Percentiles rank a stretch among this genome's conserved stretches.
Evolutionary conservation across 2,329 filamentous ascomycete genomes (phyloP).

Genomic region (Trichoderma sp.): DNA sequence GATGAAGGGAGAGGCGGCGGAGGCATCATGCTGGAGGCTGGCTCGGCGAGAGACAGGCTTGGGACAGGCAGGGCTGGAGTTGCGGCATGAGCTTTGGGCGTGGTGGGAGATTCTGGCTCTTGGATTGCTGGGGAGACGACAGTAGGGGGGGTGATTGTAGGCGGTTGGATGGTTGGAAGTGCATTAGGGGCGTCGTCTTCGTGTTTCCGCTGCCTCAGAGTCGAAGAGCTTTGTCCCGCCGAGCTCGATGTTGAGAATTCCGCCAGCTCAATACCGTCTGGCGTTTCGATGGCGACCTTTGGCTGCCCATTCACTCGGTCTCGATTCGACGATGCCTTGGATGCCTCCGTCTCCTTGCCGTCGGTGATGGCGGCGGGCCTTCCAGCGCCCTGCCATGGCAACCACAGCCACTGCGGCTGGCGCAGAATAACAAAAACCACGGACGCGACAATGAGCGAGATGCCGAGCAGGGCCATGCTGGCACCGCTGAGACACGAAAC

Average conservation of each 20-base stretch:
- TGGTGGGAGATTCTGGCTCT: conserved; percentile 42
- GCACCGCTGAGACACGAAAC: neutral
- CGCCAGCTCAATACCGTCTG: neutral
- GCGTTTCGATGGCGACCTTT: neutral
- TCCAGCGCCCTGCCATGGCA: conserved; percentile 24
- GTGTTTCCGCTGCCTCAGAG: neutral
- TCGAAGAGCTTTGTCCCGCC: neutral
- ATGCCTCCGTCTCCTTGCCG: conserved; percentile 6
- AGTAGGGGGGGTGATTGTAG: neutral
- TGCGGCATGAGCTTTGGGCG: conserved; percentile 46
- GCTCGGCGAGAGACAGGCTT: conserved; percentile 41
- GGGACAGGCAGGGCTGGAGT: conserved; percentile 37
- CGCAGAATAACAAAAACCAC: conserved; percentile 56
- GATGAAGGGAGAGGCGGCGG: conserved; percentile 30
- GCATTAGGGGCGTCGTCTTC: conserved; percentile 22
- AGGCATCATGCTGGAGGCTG: conserved; percentile 27
- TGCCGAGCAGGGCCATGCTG: conserved; percentile 54
- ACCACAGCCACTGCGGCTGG: conserved; percentile 47
- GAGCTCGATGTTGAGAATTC: neutral
- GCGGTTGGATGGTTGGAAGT: conserved; percentile 27
- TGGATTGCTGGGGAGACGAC: conserved; percentile 19
- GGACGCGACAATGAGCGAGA: conserved; percentile 61
- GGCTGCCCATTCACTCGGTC: conserved; percentile 10
- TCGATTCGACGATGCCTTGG: neutral
- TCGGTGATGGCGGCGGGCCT: conserved; percentile 4